Base-by-base conservation (phyloP, 2,329 filamentous ascomycete genomes). In the Aureobasidium sp. region DNA sequence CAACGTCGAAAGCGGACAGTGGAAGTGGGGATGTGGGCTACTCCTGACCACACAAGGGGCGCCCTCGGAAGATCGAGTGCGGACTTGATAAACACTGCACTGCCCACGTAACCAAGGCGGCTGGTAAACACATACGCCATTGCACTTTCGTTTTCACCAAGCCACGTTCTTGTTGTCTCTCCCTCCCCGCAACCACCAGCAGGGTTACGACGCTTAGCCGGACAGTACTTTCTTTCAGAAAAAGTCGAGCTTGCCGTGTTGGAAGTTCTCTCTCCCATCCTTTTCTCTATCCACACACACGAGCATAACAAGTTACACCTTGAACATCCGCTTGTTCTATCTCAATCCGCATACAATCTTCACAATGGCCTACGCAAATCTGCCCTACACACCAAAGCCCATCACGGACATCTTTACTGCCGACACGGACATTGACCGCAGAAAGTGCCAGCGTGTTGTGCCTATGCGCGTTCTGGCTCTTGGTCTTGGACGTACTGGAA, bases 401-500 rank as follows among this genome's bases (percentile, higher is more conserved):
- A 64, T 75, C 35, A 81, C 79, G 48, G 79, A 81, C 64, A 70
- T 81, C 64, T 81, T 85, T 69, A 86, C 82, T 49, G 71, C 67
- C 59, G 83, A 86, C 64, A 85, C 81, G 37, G 79, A 81, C 63
- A 84, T 88, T 66, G 81, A 88, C 68, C 74, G 80, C 45, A 75
- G 80, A 59, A 71, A 81, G 72, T 83, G 81, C 67, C 77, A 75
- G 55, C 81, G 85, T 53, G 79, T 74, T 27, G 83, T 86, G 48
- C 84, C 84, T 29, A 88, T 88, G 84, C 80, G 80, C 65, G 80
- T 88, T 41, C 79, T 88, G 29, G 78, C 83, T 41, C 75, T 89
- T 0, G 85, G 84, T 40, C 75, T 87, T 16, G 82, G 83, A 53
- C 77, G 84, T 58, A 88, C 84, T 7, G 84, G 84, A 63, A 88